Base-by-base conservation (phyloP, 169 alveolate species). In the Plasmodium coatneyi region DNA sequence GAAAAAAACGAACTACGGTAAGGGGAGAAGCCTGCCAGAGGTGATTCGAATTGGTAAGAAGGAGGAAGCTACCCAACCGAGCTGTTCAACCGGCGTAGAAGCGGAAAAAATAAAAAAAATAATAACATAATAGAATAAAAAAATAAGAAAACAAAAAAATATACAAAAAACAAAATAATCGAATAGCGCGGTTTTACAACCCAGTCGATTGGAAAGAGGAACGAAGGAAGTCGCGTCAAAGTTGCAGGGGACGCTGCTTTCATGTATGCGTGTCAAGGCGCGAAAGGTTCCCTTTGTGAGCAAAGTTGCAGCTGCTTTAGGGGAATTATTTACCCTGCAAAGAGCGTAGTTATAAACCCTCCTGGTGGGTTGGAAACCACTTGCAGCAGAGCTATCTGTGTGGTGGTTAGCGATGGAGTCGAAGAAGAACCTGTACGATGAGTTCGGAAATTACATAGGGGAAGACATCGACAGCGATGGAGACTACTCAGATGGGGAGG, bases 391-490 rank as follows among this genome's bases (percentile, higher is more conserved):
- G 22, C 25, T 22, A 14, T 4, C 60, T 49, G 22, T 49, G 60
- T 49, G 60, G 22, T 10, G 10, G 32, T 19, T 16, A 41, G 19
- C 28, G 5, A 89, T 80, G 90, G 90, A 89, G 49, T 60, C 94
- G 5, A 89, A 79, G 36, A 79, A 66, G 28, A 89, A 98, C 90
- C 83, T 98, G 92, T 99, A 99, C 95, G 99, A 99, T 84, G 99
- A 99, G 96, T 99, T 99, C 84, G 99, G 99, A 28, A 99, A 99
- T 96, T 99, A 99, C 93, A 98, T 99, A 49, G 99, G 99, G 32
- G 98, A 98, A 71, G 99, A 96, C 78, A 94, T 97, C 34, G 99
- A 96, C 41, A 97, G 97, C 22, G 97, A 95, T 41, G 96, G 78
- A 4, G 98, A 94, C 10, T 82, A 86, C 56, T 86, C 92, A 3